phyloP scores from a whole-genome alignment of 495 filamentous ascomycete genomes.

The Bryoglossum gracile region DNA sequence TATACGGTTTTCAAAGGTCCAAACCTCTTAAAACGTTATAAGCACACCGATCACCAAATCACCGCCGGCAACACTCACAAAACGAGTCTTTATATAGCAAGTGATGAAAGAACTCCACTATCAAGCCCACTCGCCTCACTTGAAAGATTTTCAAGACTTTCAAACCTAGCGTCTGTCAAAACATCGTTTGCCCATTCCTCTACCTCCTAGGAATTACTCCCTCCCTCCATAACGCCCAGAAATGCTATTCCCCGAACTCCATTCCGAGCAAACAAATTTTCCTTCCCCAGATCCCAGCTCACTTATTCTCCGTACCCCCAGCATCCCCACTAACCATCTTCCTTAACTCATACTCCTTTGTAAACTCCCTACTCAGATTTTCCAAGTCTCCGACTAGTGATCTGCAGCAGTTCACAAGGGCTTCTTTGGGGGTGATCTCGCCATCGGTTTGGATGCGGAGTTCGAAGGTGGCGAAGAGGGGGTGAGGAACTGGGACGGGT shows the following conservation, averaged over 20 bases:
- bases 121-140: too few relatives aligned
- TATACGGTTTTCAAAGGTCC: too few relatives aligned
- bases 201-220: too few relatives aligned
- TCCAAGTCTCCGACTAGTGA: conserved; percentile 71
- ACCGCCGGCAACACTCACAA: too few relatives aligned
- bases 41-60: too few relatives aligned
- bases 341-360: conserved; percentile 88
- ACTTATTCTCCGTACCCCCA: neutral
- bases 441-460: conserved; percentile 93
- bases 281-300: neutral
- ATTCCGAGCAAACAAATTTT: neutral
- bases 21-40: too few relatives aligned
- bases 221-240: conserved; percentile 6
- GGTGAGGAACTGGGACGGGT: conserved; percentile 60
- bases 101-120: too few relatives aligned
- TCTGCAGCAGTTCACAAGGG: conserved; percentile 69
- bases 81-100: too few relatives aligned
- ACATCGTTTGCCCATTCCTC: too few relatives aligned
- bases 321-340: conserved; percentile 65
- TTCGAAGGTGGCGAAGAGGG: conserved; percentile 75
- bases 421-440: conserved; percentile 73
- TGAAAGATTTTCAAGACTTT: too few relatives aligned
- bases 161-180: too few relatives aligned
- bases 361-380: conserved; percentile 76
- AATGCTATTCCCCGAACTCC: conserved; percentile 14